Percentiles rank a stretch among this genome's conserved stretches.
phyloP scores from a whole-genome alignment of 1,284 basidiomycete species.

The Pseudozyma flocculosa region DNA sequence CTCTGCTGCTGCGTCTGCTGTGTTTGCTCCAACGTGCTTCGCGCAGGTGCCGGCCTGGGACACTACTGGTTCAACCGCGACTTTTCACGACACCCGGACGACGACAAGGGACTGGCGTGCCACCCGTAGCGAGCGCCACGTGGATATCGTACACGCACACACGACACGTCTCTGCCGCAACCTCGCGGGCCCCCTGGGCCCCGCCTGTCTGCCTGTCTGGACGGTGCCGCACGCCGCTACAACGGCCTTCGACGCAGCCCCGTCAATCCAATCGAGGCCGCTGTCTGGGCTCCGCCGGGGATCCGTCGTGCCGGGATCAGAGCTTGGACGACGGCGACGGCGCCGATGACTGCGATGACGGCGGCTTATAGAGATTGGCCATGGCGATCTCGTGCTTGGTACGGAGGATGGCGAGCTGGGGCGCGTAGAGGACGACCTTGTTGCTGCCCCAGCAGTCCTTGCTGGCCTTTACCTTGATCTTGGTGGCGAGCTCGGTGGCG shows the following conservation, averaged over 20 bases:
- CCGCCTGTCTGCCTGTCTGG: no score
- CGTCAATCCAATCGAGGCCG: no score
- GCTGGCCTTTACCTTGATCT: conserved; percentile 59
- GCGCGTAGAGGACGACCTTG: conserved; percentile 58
- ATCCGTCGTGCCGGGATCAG: no score
- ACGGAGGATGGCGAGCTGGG: conserved; percentile 17
- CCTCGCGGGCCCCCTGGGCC: no score
- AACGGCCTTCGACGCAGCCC: no score
- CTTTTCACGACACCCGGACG: not conserved
- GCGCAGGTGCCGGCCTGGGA: conserved; percentile 21
- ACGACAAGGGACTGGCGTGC: conserved; percentile 18
- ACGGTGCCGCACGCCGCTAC: no score
- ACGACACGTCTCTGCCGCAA: conserved; percentile 1
- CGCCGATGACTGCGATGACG: not conserved
- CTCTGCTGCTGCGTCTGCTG: not conserved
- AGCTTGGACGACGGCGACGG: no score
- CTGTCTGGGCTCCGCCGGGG: no score
- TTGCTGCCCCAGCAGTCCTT: conserved; percentile 63
- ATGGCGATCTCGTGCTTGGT: conserved; percentile 25
- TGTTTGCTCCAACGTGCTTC: not conserved
- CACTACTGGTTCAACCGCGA: conserved; percentile 28
- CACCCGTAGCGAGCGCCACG: not conserved
- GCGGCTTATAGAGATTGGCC: conserved; percentile 3
- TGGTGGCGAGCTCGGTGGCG: conserved; percentile 59
- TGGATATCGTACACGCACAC: not conserved